Conservation (phyloP, 2,329 filamentous ascomycete species). For the Beauveria sp. region DNA sequence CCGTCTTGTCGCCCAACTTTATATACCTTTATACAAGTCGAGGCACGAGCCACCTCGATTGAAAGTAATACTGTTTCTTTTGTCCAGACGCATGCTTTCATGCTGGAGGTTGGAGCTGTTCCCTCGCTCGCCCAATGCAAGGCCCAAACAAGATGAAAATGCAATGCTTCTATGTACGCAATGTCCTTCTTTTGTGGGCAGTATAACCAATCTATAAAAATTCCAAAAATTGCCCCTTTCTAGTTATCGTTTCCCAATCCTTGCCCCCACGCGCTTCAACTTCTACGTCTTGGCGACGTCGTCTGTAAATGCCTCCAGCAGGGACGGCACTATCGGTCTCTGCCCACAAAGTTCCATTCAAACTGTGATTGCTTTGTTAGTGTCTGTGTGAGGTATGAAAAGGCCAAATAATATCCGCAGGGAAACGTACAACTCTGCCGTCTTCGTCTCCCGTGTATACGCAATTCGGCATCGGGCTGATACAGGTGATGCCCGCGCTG, state of each 20-base stretch:
- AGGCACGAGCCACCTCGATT: background rate
- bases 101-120: background rate
- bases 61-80: conserved; percentile 1
- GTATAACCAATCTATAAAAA: background rate
- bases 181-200: background rate
- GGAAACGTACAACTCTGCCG: conserved; percentile 64
- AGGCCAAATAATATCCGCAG: background rate
- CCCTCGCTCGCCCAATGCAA: background rate
- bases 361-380: conserved; percentile 35
- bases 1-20: background rate
- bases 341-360: conserved; percentile 55
- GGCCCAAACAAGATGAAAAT: background rate
- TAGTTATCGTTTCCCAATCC: background rate
- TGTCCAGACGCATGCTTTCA: background rate
- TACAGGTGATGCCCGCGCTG: conserved; percentile 72
- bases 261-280: background rate
- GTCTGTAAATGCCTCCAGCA: background rate
- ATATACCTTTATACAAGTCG: background rate
- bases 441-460: conserved; percentile 94
- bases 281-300: background rate
- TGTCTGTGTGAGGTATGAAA: background rate
- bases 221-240: background rate
- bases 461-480: conserved; percentile 71
- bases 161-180: background rate
- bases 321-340: conserved; percentile 42